These are phyloP conservation scores for Camelina sativa DNA, from an alignment of 345 rosid genomes.

Conservation along the genomic window DNA sequence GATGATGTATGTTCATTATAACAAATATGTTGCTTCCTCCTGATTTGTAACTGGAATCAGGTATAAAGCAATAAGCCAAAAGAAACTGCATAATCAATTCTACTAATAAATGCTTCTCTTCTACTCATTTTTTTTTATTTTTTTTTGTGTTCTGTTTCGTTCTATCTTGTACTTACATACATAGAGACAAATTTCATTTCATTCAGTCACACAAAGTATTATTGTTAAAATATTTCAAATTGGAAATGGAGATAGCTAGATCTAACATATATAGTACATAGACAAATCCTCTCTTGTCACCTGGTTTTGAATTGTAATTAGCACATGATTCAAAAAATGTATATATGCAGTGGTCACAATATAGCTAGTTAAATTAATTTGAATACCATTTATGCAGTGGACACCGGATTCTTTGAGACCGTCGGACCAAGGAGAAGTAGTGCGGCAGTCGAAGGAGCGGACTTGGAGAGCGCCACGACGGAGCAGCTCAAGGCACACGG, in stretches of 20 bases:
- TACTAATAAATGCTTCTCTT: constrained; percentile 33
- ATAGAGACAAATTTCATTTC: constrained; percentile 32
- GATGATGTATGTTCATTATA: constrained; percentile 13
- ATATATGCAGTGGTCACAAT: not conserved
- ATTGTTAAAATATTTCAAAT: not conserved
- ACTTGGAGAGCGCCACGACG: constrained; percentile 81
- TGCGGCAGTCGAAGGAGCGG: constrained; percentile 67
- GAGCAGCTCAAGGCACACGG: constrained; percentile 70
- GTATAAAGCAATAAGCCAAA: constrained; percentile 11
- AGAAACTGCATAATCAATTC: too few relatives aligned
- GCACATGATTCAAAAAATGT: not conserved
- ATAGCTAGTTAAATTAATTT: not conserved
- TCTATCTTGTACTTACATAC: constrained; percentile 38
- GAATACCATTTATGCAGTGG: constrained; percentile 60
- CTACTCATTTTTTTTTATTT: constrained; percentile 19
- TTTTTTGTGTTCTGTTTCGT: not conserved
- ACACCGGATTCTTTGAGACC: constrained; percentile 56
- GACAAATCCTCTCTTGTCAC: not conserved
- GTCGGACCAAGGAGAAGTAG: constrained; percentile 64
- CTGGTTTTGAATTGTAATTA: not conserved
- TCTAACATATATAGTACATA: not conserved
- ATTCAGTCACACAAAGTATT: constrained; percentile 25
- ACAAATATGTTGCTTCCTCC: constrained; percentile 33
- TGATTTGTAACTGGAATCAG: constrained; percentile 28
- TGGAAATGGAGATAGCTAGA: not conserved